Evolutionary conservation across 768 basidiomycete species (phyloP).

Genomic region (Agrocybe pediades): DNA sequence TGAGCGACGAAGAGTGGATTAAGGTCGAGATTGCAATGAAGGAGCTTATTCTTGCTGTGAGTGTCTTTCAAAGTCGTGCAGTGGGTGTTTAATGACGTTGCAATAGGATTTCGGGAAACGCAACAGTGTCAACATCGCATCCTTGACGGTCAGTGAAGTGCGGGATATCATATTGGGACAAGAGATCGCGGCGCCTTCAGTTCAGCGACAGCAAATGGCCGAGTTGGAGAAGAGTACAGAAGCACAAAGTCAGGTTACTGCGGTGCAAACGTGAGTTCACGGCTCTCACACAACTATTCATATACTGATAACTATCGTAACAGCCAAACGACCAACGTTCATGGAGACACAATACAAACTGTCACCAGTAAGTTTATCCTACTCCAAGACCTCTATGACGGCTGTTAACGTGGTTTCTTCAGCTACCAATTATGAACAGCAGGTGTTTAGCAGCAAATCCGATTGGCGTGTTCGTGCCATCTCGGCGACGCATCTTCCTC

Average conservation of each 20-base stretch:
- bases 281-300: background rate
- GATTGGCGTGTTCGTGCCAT: slow-evolving; percentile 99
- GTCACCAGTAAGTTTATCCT: slow-evolving; percentile 71
- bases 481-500: slow-evolving; percentile 92
- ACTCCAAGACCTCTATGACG: background rate
- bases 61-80: slow-evolving; percentile 21
- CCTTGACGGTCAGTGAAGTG: slow-evolving; percentile 94
- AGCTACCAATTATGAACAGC: slow-evolving; percentile 97
- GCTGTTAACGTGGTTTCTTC: slow-evolving; percentile 1
- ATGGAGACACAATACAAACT: slow-evolving; percentile 94
- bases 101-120: slow-evolving; percentile 94
- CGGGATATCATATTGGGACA: slow-evolving; percentile 98
- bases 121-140: slow-evolving; percentile 98
- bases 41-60: slow-evolving; percentile 87
- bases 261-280: slow-evolving; percentile 81
- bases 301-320: slow-evolving; percentile 11
- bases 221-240: slow-evolving; percentile 97
- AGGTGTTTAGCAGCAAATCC: slow-evolving; percentile 98
- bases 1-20: slow-evolving; percentile 96
- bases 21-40: slow-evolving; percentile 99
- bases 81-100: slow-evolving; percentile 12
- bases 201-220: slow-evolving; percentile 98
- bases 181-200: slow-evolving; percentile 94
- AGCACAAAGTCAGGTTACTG: slow-evolving; percentile 93
- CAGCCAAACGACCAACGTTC: slow-evolving; percentile 94